Percentiles rank a stretch among this genome's conserved stretches.
phyloP scores from a whole-genome alignment of 139 green algal species.

The Micractinium sp. region DNA sequence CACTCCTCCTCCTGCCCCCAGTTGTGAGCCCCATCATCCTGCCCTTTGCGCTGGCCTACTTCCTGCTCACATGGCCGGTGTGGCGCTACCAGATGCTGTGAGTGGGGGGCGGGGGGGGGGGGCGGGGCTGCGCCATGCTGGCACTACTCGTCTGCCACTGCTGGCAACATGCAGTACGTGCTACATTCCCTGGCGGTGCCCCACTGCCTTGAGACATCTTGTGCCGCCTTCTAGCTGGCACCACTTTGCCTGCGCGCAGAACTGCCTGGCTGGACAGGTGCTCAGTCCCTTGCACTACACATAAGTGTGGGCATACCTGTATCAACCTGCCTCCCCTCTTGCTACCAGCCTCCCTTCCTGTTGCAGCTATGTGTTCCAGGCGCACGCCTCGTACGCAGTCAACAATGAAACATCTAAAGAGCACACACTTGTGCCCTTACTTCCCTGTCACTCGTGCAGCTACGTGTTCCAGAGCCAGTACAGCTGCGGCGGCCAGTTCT shows the following conservation, averaged over 20 bases:
- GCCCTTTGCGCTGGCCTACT: slow-evolving; percentile 65
- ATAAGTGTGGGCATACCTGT: too few relatives aligned
- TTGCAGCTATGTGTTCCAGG: background rate
- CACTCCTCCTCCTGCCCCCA: slow-evolving; percentile 22
- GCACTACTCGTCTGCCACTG: too few relatives aligned
- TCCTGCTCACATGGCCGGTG: slow-evolving; percentile 49
- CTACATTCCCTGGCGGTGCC: too few relatives aligned
- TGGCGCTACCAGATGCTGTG: slow-evolving; percentile 74
- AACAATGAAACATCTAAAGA: too few relatives aligned
- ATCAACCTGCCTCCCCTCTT: too few relatives aligned
- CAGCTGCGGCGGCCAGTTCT: slow-evolving; percentile 48
- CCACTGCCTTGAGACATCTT: too few relatives aligned
- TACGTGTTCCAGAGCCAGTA: slow-evolving; percentile 40
- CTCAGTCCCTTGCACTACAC: too few relatives aligned
- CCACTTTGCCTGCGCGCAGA: too few relatives aligned
- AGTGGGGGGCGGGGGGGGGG: slow-evolving; percentile 20
- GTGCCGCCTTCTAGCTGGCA: too few relatives aligned
- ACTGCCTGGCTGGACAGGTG: too few relatives aligned
- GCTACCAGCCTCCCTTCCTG: background rate
- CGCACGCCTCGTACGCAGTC: background rate
- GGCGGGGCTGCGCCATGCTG: background rate
- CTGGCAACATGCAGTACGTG: too few relatives aligned
- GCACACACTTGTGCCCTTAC: too few relatives aligned
- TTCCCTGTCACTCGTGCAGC: background rate
- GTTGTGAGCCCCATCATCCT: slow-evolving; percentile 76